Evolutionary conservation across 179 eudicot genomes (phyloP), one percentile per base, ranked within the genome.

Genomic region (Pouteria campechiana): DNA sequence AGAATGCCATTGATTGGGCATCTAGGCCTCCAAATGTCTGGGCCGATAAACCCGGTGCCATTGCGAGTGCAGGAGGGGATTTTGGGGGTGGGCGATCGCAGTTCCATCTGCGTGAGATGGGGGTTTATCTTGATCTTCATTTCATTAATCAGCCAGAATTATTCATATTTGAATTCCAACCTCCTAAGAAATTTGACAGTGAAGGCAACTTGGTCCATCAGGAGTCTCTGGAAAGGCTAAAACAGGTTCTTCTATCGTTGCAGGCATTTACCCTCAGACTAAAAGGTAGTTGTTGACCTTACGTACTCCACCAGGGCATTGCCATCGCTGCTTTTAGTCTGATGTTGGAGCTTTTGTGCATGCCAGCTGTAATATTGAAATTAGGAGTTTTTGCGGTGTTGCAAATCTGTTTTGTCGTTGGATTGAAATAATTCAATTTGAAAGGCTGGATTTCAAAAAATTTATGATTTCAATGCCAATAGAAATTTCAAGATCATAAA

Each of bases 1-100:
- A 89, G 63, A 89, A 89, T 48, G 93, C 89, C 3, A 46, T 89
- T 13, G 93, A 85, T 45, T 89, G 93, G 95, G 93, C 74, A 36
- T 89, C 97, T 12, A 67, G 89, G 63, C 56, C 86, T 0, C 89
- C 93, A 46, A 89, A 84, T 55, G 74, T 63, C 20, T 89, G 88
- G 85, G 92, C 81, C 18, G 75, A 70, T 46, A 89, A 84, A 64
- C 50, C 89, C 6, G 89, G 83, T 48, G 97, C 97, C 30, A 72
- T 81, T 3, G 32, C 85, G 17, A 89, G 95, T 44, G 58, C 85
- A 0, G 95, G 86, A 18, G 97, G 89, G 9, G 66, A 67, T 39
- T 64, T 65, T 52, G 89, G 89, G 13, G 97, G 97, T 6, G 89
- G 81, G 0, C 61, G 83, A 41, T 40, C 83, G 6, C 97, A 84